Conservation (phyloP, 805 yeast species). For the Isabelozyma gotoi region DNA sequence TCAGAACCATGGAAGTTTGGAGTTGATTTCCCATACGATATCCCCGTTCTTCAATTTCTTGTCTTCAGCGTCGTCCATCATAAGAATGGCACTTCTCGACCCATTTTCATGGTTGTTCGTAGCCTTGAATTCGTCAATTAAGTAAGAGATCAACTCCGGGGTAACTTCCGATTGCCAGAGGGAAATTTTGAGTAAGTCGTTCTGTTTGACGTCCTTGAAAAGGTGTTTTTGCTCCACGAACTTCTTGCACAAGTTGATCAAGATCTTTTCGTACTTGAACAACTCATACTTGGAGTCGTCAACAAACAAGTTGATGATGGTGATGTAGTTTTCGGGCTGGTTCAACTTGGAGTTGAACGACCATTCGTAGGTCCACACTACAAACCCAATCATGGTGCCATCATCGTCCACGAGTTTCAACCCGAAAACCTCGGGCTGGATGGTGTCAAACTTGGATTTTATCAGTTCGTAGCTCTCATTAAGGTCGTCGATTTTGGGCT, state of each 20-base stretch:
- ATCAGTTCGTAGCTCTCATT: conserved; percentile 17
- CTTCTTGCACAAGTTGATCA: neutral
- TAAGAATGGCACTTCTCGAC: conserved; percentile 35
- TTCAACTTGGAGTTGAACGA: conserved; percentile 2
- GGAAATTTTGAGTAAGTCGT: conserved; percentile 13
- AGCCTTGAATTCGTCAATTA: conserved; percentile 14
- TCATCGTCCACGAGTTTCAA: conserved; percentile 13
- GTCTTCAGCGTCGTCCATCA: conserved; percentile 25
- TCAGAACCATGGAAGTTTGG: conserved; percentile 43
- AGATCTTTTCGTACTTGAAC: neutral
- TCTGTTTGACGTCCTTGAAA: conserved; percentile 4
- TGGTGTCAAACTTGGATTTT: conserved; percentile 17
- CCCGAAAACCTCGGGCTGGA: conserved; percentile 34
- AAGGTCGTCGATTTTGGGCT: conserved; percentile 14
- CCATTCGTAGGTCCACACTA: conserved; percentile 43
- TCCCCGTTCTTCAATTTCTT: conserved; percentile 20
- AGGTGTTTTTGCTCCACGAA: neutral
- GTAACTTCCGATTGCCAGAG: conserved; percentile 37
- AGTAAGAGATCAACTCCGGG: conserved; percentile 9
- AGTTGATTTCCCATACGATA: conserved; percentile 42
- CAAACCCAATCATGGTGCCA: conserved; percentile 23
- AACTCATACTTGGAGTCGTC: conserved; percentile 15
- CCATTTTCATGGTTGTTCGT: conserved; percentile 28
- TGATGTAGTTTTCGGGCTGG: conserved; percentile 17
- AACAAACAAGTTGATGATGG: conserved; percentile 27